Evolutionary conservation across 441 rosid genomes (phyloP), one percentile per base, ranked within the genome.

Genomic region (Breynia disticha): DNA sequence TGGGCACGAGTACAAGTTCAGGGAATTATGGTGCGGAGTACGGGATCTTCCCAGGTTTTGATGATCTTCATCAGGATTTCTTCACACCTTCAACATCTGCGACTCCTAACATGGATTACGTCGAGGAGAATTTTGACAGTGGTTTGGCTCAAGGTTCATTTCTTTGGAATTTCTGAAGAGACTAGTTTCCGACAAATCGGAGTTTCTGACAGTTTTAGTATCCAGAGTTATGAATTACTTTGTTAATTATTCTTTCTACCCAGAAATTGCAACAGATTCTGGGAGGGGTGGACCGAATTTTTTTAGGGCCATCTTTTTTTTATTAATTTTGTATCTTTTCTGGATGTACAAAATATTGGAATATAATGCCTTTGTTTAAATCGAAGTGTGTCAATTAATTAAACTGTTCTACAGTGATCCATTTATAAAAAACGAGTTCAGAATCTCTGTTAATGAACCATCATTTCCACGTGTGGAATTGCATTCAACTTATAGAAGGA

Each of bases 31-130:
- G 22, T 13, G 10, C 68, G 19, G 76, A 72, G 16, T 67, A 64
- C 16, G 74, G 72, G 52, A 48, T 65, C 42, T 75, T 77, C 56
- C 69, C 80, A 11, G 80, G 70, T 24, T 71, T 77, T 52, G 80
- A 80, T 61, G 86, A 79, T 19, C 61, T 74, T 11, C 7, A 21
- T 2, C 39, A 20, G 14, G 71, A 65, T 24, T 57, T 59, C 52
- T 57, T 60, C 39, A 15, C 48, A 7, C 46, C 60, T 5, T 50
- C 52, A 20, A 43, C 37, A 0, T n/a, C n/a, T n/a, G 15, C 37
- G 35, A 28, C 35, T 8, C 51, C 71, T 5, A 39, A 28, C 8
- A 59, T 51, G 0, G 68, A 70, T 17, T 54, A 37, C 13, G 74
- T 22, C 15, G 69, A 61, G 11, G 74, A 70, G 54, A 65, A 46